phyloP scores from a whole-genome alignment of 1,284 basidiomycete genomes.

The Apiotrichum mycotoxinovorans region DNA sequence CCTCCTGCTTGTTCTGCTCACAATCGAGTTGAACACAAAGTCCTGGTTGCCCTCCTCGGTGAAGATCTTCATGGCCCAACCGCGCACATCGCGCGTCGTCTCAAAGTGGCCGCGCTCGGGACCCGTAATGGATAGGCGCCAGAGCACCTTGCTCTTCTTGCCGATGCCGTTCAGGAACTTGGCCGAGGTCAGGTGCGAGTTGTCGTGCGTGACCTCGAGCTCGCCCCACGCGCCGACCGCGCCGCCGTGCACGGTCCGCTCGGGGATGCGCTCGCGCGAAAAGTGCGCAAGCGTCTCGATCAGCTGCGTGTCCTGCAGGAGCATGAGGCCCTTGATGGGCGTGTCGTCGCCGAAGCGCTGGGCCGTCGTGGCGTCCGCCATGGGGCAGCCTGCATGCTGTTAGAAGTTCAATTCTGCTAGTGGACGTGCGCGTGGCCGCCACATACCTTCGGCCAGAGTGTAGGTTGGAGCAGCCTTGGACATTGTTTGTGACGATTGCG shows the following conservation, averaged over 20 bases:
- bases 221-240: constrained; percentile 76
- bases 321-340: constrained; percentile 13
- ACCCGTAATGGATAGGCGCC: constrained; percentile 77
- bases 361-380: constrained; percentile 7
- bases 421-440: too few relatives aligned
- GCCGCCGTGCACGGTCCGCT: constrained; percentile 67
- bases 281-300: constrained; percentile 54
- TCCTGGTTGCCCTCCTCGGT: constrained; percentile 86
- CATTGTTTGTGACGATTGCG: not conserved
- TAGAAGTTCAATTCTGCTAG: too few relatives aligned
- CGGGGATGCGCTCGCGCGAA: constrained; percentile 82
- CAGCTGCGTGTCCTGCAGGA: constrained; percentile 17
- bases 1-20: constrained; percentile 28
- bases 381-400: constrained; percentile 1
- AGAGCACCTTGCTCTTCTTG: constrained; percentile 67
- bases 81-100: constrained; percentile 71
- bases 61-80: constrained; percentile 84
- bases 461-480: constrained; percentile 1
- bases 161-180: constrained; percentile 59
- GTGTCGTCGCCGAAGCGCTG: constrained; percentile 13
- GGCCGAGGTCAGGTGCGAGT: constrained; percentile 42
- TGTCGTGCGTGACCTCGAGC: constrained; percentile 65
- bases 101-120: constrained; percentile 68
- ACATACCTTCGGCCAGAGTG: constrained; percentile 12
- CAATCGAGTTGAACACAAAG: constrained; percentile 53